Percentiles rank a stretch among this genome's conserved stretches.
These are phyloP conservation scores for Komagataella mondaviorum DNA, from an alignment of 805 yeast genomes.

Conservation along the genomic window DNA sequence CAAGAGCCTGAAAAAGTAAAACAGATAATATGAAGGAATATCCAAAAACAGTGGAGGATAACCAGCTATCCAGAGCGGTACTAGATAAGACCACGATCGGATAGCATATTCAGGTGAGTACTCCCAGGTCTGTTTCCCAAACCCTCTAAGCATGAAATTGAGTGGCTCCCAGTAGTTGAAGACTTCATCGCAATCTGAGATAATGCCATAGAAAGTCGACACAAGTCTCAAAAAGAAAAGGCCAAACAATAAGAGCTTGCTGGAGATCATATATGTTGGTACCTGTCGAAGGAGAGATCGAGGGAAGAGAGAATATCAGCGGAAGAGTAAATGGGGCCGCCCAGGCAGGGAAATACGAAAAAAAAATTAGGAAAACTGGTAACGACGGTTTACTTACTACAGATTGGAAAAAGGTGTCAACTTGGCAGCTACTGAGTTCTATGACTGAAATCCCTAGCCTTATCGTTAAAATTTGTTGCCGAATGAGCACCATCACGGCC, in stretches of 20 bases:
- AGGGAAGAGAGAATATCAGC: neutral
- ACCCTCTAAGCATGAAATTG: constrained; percentile 60
- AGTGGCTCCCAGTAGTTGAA: constrained; percentile 94
- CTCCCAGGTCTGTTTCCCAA: constrained; percentile 95
- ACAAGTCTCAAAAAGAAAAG: constrained; percentile 15
- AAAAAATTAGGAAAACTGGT: too few species aligned
- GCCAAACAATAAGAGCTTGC: neutral
- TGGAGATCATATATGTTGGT: neutral
- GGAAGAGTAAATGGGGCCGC: neutral
- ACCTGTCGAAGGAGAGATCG: neutral
- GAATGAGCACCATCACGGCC: neutral
- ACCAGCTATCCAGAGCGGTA: constrained; percentile 23
- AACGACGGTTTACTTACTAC: too few species aligned
- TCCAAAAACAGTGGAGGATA: neutral
- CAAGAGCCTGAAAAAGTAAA: constrained; percentile 38
- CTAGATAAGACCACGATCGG: constrained; percentile 70
- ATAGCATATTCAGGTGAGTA: constrained; percentile 84
- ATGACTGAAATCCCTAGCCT: neutral
- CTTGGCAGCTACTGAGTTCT: neutral
- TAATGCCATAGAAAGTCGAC: constrained; percentile 44
- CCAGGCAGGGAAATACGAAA: neutral
- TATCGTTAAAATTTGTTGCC: too few species aligned
- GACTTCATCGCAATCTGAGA: constrained; percentile 86
- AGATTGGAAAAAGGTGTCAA: too few species aligned
- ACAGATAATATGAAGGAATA: constrained; percentile 17